Conservation (phyloP, 345 rosid species). For the Anastatica hierochuntica region DNA sequence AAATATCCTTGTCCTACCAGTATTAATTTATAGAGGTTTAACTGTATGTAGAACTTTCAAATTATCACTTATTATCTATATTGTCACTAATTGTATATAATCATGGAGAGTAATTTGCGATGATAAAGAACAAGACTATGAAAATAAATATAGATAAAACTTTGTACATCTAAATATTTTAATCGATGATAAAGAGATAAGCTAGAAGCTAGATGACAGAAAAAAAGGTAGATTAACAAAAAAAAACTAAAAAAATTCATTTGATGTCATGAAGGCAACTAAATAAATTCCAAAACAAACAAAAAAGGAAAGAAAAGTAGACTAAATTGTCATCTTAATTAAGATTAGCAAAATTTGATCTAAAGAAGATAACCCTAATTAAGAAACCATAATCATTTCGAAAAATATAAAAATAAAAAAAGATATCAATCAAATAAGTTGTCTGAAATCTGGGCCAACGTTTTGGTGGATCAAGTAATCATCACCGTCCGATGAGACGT, state of each 20-base stretch:
- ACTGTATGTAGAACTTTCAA: too few species aligned
- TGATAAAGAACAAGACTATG: not conserved
- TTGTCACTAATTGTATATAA: not conserved
- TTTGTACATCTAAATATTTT: not conserved
- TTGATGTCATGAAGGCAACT: constrained; percentile 8
- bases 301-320: not conserved
- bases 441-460: constrained; percentile 74
- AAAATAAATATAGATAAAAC: not conserved
- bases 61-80: too few species aligned
- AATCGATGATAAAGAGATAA: not conserved
- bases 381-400: constrained; percentile 20
- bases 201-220: not conserved
- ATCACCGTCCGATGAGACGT: constrained; percentile 59
- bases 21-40: too few species aligned
- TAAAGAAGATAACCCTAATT: constrained; percentile 20
- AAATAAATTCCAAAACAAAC: constrained; percentile 6
- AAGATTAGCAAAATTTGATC: constrained; percentile 27
- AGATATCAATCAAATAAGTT: constrained; percentile 40
- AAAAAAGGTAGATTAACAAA: not conserved
- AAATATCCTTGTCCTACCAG: not conserved
- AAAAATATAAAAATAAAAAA: not conserved
- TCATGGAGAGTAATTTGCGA: not conserved
- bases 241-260: not conserved
- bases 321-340: constrained; percentile 14
- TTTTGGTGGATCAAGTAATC: constrained; percentile 85